These are phyloP conservation scores for Aaosphaeria arxii DNA, from an alignment of 2,329 filamentous ascomycete species.

Conservation along the genomic window DNA sequence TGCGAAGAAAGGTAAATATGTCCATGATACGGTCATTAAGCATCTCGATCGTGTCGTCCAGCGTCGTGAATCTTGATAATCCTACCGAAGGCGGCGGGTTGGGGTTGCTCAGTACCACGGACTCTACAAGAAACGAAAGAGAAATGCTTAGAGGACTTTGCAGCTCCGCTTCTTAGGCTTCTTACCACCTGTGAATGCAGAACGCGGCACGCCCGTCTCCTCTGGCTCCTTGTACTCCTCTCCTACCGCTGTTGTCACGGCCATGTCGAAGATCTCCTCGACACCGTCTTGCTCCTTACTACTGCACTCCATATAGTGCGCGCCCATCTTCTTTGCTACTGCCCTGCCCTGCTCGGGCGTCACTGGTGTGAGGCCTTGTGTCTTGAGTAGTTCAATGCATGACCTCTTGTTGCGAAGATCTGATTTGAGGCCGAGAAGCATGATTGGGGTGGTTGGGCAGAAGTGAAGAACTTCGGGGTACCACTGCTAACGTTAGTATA, in stretches of 20 bases:
- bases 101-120: slow-evolving; percentile 7
- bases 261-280: slow-evolving; percentile 91
- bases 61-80: slow-evolving; percentile 37
- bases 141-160: slow-evolving; percentile 34
- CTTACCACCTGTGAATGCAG: slow-evolving; percentile 26
- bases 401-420: slow-evolving; percentile 93
- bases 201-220: slow-evolving; percentile 17
- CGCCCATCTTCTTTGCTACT: slow-evolving; percentile 91
- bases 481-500: slow-evolving; percentile 63
- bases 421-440: slow-evolving; percentile 94
- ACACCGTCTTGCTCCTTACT: slow-evolving; percentile 97
- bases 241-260: slow-evolving; percentile 84
- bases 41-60: slow-evolving; percentile 40
- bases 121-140: slow-evolving; percentile 15
- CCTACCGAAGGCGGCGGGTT: slow-evolving; percentile 10
- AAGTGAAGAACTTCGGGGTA: slow-evolving; percentile 99
- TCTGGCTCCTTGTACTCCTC: slow-evolving; percentile 52
- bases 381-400: slow-evolving; percentile 98
- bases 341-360: slow-evolving; percentile 84
- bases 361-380: slow-evolving; percentile 92
- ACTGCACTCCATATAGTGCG: slow-evolving; percentile 96
- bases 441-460: slow-evolving; percentile 93
- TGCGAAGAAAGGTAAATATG: slow-evolving; percentile 17
- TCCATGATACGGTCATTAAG: slow-evolving; percentile 36
- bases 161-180: slow-evolving; percentile 39